phyloP scores from a whole-genome alignment of 202 grass and related monocot genomes.

The Brachypodium distachyon region DNA sequence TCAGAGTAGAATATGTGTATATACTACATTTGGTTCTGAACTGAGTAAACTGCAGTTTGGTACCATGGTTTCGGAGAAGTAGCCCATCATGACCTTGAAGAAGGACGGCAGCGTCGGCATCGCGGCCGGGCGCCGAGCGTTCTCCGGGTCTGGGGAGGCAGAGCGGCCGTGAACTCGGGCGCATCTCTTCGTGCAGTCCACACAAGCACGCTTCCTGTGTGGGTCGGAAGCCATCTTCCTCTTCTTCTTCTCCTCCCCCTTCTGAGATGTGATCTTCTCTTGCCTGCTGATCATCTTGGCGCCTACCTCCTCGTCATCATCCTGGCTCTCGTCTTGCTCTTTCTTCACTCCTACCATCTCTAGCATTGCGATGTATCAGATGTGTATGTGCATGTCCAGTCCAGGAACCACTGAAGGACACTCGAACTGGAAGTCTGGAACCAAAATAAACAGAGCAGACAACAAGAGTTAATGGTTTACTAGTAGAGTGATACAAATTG shows the following conservation, averaged over 20 bases:
- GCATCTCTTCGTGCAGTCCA: conserved; percentile 36
- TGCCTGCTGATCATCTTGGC: background rate
- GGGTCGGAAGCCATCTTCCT: conserved; percentile 16
- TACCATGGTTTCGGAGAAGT: conserved; percentile 56
- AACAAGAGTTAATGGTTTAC: background rate
- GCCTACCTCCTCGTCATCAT: background rate
- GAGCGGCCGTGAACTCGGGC: conserved; percentile 20
- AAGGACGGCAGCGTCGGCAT: conserved; percentile 26
- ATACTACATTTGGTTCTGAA: background rate
- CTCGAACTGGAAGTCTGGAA: background rate
- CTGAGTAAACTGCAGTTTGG: background rate
- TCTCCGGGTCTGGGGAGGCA: background rate
- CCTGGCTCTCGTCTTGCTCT: conserved; percentile 3
- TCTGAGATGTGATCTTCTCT: background rate
- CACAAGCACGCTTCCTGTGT: conserved; percentile 28
- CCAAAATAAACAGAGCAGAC: background rate
- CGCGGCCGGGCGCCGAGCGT: background rate
- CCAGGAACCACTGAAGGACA: background rate
- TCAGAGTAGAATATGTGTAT: background rate
- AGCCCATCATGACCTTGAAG: conserved; percentile 72
- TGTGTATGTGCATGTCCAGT: too few species aligned
- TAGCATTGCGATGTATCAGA: background rate
- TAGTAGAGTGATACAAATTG: background rate
- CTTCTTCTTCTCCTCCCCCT: conserved; percentile 10
- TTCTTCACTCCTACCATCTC: background rate